phyloP scores from a whole-genome alignment of 139 green algal species.

The Picochlorum sp. region DNA sequence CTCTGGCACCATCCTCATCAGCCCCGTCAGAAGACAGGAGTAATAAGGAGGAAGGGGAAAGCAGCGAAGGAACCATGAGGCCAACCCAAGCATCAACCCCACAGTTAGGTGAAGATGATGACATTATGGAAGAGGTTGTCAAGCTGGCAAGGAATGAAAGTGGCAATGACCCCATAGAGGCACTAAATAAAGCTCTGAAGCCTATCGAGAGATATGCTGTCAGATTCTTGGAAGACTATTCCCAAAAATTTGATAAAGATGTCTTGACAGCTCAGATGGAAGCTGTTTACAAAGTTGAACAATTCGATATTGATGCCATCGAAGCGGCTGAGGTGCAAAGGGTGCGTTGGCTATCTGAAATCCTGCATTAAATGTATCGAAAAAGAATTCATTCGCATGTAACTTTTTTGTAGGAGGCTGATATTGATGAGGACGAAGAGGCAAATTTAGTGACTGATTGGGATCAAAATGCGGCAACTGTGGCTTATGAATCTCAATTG shows the following conservation, averaged over 20 bases:
- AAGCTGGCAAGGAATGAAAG: slow-evolving; percentile 9
- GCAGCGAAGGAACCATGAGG: background rate
- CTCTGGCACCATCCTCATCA: slow-evolving; percentile 1
- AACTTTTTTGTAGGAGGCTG: slow-evolving; percentile 18
- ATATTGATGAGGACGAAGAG: slow-evolving; percentile 42
- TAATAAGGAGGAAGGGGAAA: slow-evolving; percentile 3
- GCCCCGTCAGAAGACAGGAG: slow-evolving; percentile 8
- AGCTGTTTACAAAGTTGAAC: slow-evolving; percentile 20
- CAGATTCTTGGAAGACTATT: slow-evolving; percentile 30
- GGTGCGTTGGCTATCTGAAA: background rate
- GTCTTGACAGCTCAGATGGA: slow-evolving; percentile 27
- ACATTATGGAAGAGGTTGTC: slow-evolving; percentile 30
- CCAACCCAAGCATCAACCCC: background rate
- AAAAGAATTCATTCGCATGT: background rate
- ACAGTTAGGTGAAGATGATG: slow-evolving; percentile 10
- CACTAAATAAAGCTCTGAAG: slow-evolving; percentile 28
- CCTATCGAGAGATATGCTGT: slow-evolving; percentile 56
- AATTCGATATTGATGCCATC: slow-evolving; percentile 26
- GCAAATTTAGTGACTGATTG: slow-evolving; percentile 41
- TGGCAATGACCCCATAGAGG: slow-evolving; percentile 9
- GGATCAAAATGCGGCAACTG: slow-evolving; percentile 46
- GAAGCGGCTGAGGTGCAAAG: slow-evolving; percentile 41
- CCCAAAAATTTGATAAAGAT: slow-evolving; percentile 4
- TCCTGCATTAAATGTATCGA: background rate
- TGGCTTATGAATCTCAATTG: slow-evolving; percentile 22